Conservation (phyloP, 129 eudicot species). For the Arctium lappa region DNA sequence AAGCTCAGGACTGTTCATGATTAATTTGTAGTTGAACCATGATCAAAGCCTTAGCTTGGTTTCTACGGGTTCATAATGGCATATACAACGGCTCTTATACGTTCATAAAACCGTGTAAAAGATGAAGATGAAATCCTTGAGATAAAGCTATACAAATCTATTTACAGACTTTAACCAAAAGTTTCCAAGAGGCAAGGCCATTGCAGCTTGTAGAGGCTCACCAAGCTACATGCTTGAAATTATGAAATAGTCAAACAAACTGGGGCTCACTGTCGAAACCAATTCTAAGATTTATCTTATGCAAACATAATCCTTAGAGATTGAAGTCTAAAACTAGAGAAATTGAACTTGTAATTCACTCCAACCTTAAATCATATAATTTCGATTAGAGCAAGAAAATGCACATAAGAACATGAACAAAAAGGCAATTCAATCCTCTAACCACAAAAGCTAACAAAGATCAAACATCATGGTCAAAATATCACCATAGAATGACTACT, state of each 20-base stretch:
- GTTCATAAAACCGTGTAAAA: too few species aligned
- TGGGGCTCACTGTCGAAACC: constrained; percentile 4
- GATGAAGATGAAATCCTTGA: neutral
- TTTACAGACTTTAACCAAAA: too few species aligned
- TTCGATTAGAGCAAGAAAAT: too few species aligned
- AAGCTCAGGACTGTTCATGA: too few species aligned
- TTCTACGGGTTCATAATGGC: too few species aligned
- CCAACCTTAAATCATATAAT: neutral
- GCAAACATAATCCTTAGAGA: neutral
- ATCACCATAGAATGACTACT: neutral
- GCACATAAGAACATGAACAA: neutral
- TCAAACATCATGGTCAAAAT: neutral
- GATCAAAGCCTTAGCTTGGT: too few species aligned
- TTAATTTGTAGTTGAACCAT: too few species aligned
- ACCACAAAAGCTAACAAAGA: neutral
- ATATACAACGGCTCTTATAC: too few species aligned
- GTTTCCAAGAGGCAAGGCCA: neutral
- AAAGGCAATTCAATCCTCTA: neutral
- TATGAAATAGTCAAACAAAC: neutral
- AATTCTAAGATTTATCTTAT: neutral
- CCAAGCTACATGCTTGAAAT: neutral
- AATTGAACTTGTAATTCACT: neutral
- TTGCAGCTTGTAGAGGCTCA: neutral
- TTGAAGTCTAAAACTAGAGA: neutral
- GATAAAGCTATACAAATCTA: neutral